Evolutionary conservation across 805 yeast species (phyloP).

Genomic region (Maudiozyma serrabonitensis): DNA sequence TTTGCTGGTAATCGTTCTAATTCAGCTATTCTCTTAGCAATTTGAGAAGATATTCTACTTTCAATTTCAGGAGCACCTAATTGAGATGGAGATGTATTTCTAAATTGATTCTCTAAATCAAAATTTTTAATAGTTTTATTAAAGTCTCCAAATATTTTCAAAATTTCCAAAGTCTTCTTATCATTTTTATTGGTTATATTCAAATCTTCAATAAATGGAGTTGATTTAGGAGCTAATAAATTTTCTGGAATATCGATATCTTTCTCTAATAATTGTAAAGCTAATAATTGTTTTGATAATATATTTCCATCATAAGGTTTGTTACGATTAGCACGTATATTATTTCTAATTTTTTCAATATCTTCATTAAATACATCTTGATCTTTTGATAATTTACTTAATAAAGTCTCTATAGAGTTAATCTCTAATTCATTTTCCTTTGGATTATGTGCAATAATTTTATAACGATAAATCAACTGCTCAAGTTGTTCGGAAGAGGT

Average conservation of each 20-base stretch:
- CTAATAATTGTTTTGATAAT: conserved; percentile 49
- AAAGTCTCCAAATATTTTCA: conserved; percentile 25
- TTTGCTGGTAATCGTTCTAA: conserved; percentile 62
- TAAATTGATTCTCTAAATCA: conserved; percentile 25
- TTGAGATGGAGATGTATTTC: conserved; percentile 18
- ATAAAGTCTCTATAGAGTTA: conserved; percentile 34
- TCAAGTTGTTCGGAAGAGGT: conserved; percentile 20
- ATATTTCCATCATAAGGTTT: conserved; percentile 18
- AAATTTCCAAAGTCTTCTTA: conserved; percentile 5
- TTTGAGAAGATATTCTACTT: conserved; percentile 41
- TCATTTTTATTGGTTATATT: not conserved
- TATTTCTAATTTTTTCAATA: conserved; percentile 22
- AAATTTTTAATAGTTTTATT: conserved; percentile 23
- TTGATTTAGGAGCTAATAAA: conserved; percentile 31
- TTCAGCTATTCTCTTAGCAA: conserved; percentile 48
- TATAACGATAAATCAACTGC: conserved; percentile 25
- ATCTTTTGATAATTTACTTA: conserved; percentile 33
- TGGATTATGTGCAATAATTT: conserved; percentile 21
- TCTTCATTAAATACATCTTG: conserved; percentile 31
- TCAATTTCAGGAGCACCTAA: conserved; percentile 47
- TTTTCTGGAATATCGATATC: conserved; percentile 55
- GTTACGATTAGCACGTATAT: not conserved
- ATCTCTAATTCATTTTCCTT: conserved; percentile 30
- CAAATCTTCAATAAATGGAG: not conserved
- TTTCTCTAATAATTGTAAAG: conserved; percentile 53